Evolutionary conservation across 2,329 filamentous ascomycete genomes (phyloP), one percentile per base, ranked within the genome.

Genomic region (Monilinia aucupariae): DNA sequence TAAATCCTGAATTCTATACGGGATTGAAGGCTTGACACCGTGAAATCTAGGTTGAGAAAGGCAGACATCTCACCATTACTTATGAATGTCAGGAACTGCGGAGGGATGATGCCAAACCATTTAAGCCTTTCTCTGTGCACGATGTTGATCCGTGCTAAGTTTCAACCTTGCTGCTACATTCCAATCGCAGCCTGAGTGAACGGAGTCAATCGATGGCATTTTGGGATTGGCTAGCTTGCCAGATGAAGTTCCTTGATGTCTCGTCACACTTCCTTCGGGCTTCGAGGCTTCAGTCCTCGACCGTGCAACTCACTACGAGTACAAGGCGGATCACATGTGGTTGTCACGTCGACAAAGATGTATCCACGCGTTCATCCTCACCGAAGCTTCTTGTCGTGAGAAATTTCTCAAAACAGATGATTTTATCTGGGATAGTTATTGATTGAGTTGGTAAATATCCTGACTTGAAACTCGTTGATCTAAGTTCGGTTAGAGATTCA

Each of bases 61-160:
- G 9, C 12, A 47, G 41, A 34, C 20, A 27, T 12, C 9, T 25
- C 20, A 15, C 20, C 25, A 47, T 17, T n/a, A 34, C 20, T 47
- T 47, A 34, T 47, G 53, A 22, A 56, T 47, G 12, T 0, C 41
- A 55, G 39, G 32, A 10, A 25, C n/a, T 30, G 22, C 5, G 17
- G 25, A 32, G 20, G 25, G 5, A 10, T 30, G 22, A 48, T 17
- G 17, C 60, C 49, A 55, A 34, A 20, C n/a, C 30, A 62, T 48
- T 20, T 10, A 43, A 51, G 39, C 17, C 13, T 10, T 32, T 13
- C 43, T 43, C n/a, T 20, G 51, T 56, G 60, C 60, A 25, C 13
- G 13, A 56, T 41, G 20, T 34, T 13, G 34, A 56, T 62, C 22
- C 22, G 22, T 62, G 51, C 43, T 49, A 32, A 30, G 60, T 56